Percentiles rank a stretch among this genome's conserved stretches.
Conservation (phyloP, 2,329 filamentous ascomycete genomes). For the Ceratocystis cacaofunesta region DNA sequence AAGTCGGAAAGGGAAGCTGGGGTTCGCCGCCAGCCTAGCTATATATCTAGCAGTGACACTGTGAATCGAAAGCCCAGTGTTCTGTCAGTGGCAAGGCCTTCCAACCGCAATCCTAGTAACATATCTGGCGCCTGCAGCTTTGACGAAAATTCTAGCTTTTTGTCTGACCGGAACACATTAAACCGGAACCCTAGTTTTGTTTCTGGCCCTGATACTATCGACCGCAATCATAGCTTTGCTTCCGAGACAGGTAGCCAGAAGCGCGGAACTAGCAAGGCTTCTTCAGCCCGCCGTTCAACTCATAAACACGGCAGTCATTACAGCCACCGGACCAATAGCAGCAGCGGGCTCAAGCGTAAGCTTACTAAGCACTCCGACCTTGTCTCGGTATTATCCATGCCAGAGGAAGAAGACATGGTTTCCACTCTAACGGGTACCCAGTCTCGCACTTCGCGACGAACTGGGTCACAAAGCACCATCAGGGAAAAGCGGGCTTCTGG, state of each 20-base stretch:
- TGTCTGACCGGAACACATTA: neutral
- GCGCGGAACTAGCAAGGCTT: conserved; percentile 1
- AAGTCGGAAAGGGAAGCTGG: conserved; percentile 8
- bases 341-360: conserved; percentile 47
- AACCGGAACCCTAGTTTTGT: conserved; percentile 10
- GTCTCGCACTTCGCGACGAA: conserved; percentile 10
- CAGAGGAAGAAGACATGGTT: conserved; percentile 41
- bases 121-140: conserved; percentile 3
- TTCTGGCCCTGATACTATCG: conserved; percentile 8
- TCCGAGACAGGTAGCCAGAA: conserved; percentile 3
- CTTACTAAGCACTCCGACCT: conserved; percentile 87
- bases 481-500: conserved; percentile 1
- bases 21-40: conserved; percentile 11
- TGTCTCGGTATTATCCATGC: conserved; percentile 76
- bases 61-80: conserved; percentile 10
- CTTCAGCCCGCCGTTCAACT: neutral
- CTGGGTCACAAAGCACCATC: conserved; percentile 10
- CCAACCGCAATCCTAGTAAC: conserved; percentile 8
- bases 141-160: conserved; percentile 4
- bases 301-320: conserved; percentile 9
- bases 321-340: conserved; percentile 11
- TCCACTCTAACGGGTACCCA: conserved; percentile 36
- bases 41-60: conserved; percentile 5
- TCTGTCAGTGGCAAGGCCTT: neutral
- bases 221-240: conserved; percentile 10